Base-by-base conservation (phyloP, 1,284 basidiomycete genomes). In the Cutaneotrichosporon cavernicola region DNA sequence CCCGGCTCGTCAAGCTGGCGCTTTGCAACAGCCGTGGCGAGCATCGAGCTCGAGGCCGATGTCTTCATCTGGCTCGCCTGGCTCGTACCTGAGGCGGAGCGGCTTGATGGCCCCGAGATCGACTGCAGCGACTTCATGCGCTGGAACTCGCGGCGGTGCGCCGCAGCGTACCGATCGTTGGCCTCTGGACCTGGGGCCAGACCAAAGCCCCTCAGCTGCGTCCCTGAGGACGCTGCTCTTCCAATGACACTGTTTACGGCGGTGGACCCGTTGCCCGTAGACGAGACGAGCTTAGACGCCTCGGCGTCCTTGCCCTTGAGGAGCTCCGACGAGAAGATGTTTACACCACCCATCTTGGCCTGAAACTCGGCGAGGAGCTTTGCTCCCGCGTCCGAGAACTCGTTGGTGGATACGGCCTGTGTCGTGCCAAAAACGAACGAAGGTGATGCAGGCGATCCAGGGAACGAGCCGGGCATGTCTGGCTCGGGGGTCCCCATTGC, bases 231-330 rank as follows among this genome's bases (percentile, higher is more conserved):
- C 21, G 50, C 53, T 5, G 65, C 66, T 32, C 77, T 57, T 0
- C 76, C 77, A 69, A 71, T 77, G 5, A 75, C 76, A 18, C 61
- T 60, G 1, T 49, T 31, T 0, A 73, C 72, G 36, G 69, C 66
- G 1, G 72, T 73, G 2, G 78, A 58, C 3, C 65, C 61, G 16
- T 61, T 49, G 38, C 71, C 72, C 18, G 43, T 46, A n/a, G 22
- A 72, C 69, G 2, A 69, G 43, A 79, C 76, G 43, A 78, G 63
- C 57, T 73, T 74, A 47, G 62, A 65, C 10, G 77, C 43, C 55
- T 75, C 75, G 4, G 76, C 78, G 16, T 70, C 62, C 60, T 71
- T 75, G 9, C 78, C 78, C 65, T 77, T 78, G 36, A 80, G 66
- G 14, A 76, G 64, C 63, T 80, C 78, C 32, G 71, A 72, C 66